phyloP scores from a whole-genome alignment of 495 filamentous ascomycete genomes.

The Cudoniella acicularis region DNA sequence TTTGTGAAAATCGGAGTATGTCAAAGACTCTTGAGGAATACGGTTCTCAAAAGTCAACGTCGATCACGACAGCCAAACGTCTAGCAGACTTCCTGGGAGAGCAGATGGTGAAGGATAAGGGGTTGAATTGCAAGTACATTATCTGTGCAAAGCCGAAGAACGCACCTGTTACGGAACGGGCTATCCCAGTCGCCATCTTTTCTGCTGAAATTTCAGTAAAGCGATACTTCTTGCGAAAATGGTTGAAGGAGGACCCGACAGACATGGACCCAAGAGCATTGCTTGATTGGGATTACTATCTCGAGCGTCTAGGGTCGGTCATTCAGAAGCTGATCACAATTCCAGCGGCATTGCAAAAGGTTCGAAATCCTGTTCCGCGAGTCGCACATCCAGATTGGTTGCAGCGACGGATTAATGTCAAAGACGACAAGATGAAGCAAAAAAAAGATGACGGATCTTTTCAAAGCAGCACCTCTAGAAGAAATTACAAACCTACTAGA shows the following conservation, averaged over 20 bases:
- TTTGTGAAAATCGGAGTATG: conserved; percentile 99
- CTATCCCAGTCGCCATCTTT: conserved; percentile 95
- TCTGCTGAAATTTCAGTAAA: conserved; percentile 87
- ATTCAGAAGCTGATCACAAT: conserved; percentile 99
- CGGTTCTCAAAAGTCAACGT: conserved; percentile 90
- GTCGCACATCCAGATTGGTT: conserved; percentile 96
- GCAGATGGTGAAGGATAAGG: conserved; percentile 99
- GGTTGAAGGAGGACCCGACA: conserved; percentile 88
- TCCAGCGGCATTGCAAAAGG: conserved; percentile 90
- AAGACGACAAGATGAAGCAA: conserved; percentile 96
- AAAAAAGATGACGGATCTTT: conserved; percentile 97
- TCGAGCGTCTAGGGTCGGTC: conserved; percentile 89
- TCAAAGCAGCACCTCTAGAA: conserved; percentile 70
- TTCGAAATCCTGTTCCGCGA: conserved; percentile 89
- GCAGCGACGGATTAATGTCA: conserved; percentile 84
- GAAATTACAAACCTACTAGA: conserved; percentile 68
- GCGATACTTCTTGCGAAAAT: conserved; percentile 86
- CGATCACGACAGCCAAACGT: conserved; percentile 95
- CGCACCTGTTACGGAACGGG: conserved; percentile 91
- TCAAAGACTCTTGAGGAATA: conserved; percentile 94
- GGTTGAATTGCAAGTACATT: conserved; percentile 98
- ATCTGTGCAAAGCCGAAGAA: conserved; percentile 83
- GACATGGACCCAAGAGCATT: conserved; percentile 87
- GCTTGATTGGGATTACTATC: conserved; percentile 96
- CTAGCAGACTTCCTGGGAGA: conserved; percentile 94